These are phyloP conservation scores for Cordyceps farinosa DNA, from an alignment of 2,329 filamentous ascomycete genomes.

Conservation along the genomic window DNA sequence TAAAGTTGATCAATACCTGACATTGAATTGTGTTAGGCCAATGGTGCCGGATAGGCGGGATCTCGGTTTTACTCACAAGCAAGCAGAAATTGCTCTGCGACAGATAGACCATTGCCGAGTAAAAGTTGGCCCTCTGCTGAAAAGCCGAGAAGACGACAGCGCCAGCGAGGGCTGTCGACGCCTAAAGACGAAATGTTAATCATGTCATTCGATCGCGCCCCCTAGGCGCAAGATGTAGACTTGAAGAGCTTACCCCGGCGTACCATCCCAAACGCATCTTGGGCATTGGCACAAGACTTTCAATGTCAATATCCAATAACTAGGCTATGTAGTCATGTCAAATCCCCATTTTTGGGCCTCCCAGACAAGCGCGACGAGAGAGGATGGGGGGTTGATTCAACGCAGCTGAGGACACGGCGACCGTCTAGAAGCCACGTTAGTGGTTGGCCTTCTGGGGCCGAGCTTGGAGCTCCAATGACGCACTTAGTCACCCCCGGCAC, in stretches of 20 bases:
- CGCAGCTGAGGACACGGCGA: constrained; percentile 1
- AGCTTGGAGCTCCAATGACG: constrained; percentile 13
- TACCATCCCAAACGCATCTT: constrained; percentile 60
- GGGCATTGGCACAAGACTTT: constrained; percentile 26
- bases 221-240: constrained; percentile 24
- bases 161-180: constrained; percentile 78
- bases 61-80: constrained; percentile 58
- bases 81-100: constrained; percentile 94
- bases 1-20: constrained; percentile 86
- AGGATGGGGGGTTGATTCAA: neutral
- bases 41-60: neutral
- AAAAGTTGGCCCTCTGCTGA: constrained; percentile 95
- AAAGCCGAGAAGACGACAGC: constrained; percentile 86
- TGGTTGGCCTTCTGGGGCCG: neutral
- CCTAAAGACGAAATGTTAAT: constrained; percentile 43
- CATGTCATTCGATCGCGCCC: constrained; percentile 18
- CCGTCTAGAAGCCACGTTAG: constrained; percentile 16
- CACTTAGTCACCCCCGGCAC: constrained; percentile 16
- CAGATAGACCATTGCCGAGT: constrained; percentile 94
- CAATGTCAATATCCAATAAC: constrained; percentile 17
- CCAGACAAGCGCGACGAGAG: neutral
- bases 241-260: constrained; percentile 49
- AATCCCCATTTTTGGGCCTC: constrained; percentile 10
- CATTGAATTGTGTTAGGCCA: constrained; percentile 1
- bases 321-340: neutral